Conservation (phyloP, 345 rosid genomes). For the Clarkia xantiana region DNA sequence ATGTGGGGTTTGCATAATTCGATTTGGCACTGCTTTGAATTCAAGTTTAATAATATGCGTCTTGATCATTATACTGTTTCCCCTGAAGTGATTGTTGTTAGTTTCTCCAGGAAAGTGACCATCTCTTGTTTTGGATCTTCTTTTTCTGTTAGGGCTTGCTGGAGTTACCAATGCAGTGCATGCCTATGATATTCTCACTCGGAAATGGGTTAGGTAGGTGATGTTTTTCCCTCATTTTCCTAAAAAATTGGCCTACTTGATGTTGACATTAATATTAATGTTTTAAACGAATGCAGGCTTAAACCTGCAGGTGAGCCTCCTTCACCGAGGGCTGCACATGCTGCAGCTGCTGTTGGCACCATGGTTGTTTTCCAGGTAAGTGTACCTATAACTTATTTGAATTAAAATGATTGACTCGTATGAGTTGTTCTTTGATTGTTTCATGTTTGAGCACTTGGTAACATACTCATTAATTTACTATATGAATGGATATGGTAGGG, state of each 20-base stretch:
- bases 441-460: too few relatives aligned
- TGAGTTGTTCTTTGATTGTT: too few relatives aligned
- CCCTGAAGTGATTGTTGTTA: too few relatives aligned
- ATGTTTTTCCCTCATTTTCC: neutral
- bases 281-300: constrained; percentile 31
- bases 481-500: constrained; percentile 33
- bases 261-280: constrained; percentile 1
- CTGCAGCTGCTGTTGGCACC: constrained; percentile 93
- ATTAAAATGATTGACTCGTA: too few relatives aligned
- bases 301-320: constrained; percentile 95
- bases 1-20: too few relatives aligned
- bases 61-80: too few relatives aligned
- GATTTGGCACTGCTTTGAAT: too few relatives aligned
- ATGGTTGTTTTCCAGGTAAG: constrained; percentile 98
- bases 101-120: too few relatives aligned
- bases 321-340: constrained; percentile 97
- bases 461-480: too few relatives aligned
- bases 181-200: constrained; percentile 75
- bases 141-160: constrained; percentile 47
- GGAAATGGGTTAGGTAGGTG: constrained; percentile 83
- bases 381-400: neutral
- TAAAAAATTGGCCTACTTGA: neutral
- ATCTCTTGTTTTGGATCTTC: too few relatives aligned
- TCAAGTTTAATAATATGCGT: too few relatives aligned
- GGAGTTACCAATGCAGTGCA: constrained; percentile 96